These are phyloP conservation scores for Pyrenophora seminiperda DNA, from an alignment of 2,329 filamentous ascomycete species.

Conservation along the genomic window DNA sequence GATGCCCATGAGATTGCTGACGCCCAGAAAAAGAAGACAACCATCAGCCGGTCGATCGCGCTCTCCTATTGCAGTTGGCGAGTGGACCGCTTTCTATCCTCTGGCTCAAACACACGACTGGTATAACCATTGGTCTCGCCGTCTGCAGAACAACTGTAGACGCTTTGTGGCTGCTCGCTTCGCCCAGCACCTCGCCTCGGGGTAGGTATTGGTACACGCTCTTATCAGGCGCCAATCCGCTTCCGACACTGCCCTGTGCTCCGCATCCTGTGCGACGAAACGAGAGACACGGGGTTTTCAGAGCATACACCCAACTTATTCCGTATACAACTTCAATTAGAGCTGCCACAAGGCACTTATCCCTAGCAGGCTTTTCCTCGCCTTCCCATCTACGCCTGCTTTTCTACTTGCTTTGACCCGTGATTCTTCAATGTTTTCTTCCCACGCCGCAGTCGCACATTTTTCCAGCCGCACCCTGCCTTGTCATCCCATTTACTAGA, in stretches of 20 bases:
- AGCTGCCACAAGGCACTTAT: slow-evolving; percentile 19
- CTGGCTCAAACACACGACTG: slow-evolving; percentile 7
- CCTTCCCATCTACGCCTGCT: slow-evolving; percentile 11
- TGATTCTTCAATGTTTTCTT: slow-evolving; percentile 5
- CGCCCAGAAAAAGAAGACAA: slow-evolving; percentile 25
- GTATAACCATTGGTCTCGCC: slow-evolving; percentile 21
- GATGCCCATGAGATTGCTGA: slow-evolving; percentile 23
- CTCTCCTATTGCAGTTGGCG: slow-evolving; percentile 15
- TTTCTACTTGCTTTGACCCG: slow-evolving; percentile 2
- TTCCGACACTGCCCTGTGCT: slow-evolving; percentile 33
- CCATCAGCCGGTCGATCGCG: slow-evolving; percentile 31
- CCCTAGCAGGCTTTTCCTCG: slow-evolving; percentile 15
- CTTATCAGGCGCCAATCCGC: slow-evolving; percentile 42
- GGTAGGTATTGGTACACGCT: too few species aligned
- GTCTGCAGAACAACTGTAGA: slow-evolving; percentile 21
- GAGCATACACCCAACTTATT: slow-evolving; percentile 30
- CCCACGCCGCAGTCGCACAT: slow-evolving; percentile 13
- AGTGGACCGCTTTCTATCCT: slow-evolving; percentile 15
- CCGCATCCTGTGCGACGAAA: slow-evolving; percentile 33
- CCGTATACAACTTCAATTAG: slow-evolving; percentile 33
- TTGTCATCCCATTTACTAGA: slow-evolving; percentile 1
- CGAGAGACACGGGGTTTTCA: slow-evolving; percentile 31
- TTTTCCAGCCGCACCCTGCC: slow-evolving; percentile 22
- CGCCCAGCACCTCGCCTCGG: slow-evolving; percentile 24
- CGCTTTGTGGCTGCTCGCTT: slow-evolving; percentile 34